Evolutionary conservation across 805 yeast genomes (phyloP).

Genomic region (Starmerella bombi): DNA sequence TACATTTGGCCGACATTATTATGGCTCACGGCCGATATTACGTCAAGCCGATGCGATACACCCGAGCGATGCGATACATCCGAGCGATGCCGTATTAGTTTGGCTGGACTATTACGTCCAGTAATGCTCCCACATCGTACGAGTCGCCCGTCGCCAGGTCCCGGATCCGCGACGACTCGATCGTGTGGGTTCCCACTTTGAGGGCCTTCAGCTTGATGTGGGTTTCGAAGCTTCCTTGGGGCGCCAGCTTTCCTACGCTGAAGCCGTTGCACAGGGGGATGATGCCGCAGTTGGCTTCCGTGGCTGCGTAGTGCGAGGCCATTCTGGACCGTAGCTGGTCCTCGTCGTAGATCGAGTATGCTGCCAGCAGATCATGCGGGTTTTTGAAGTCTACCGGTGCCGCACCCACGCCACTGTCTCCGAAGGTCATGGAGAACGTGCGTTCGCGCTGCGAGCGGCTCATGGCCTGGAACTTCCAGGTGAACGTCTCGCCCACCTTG

Average conservation of each 20-base stretch:
- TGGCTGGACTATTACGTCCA: conserved; percentile 63
- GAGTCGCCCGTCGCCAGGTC: conserved; percentile 55
- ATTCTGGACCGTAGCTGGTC: conserved; percentile 12
- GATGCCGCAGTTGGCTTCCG: conserved; percentile 37
- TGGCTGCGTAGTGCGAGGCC: conserved; percentile 18
- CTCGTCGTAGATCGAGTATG: conserved; percentile 9
- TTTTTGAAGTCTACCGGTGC: background rate
- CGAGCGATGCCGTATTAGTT: too few relatives aligned
- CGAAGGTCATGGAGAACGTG: conserved; percentile 35
- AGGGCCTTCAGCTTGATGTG: conserved; percentile 48
- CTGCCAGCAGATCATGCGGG: background rate
- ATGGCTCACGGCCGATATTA: too few relatives aligned
- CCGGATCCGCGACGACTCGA: conserved; percentile 52
- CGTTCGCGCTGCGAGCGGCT: conserved; percentile 43
- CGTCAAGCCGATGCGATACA: too few relatives aligned
- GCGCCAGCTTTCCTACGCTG: conserved; percentile 46
- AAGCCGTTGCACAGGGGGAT: conserved; percentile 54
- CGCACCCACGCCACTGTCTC: background rate
- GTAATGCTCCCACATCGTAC: conserved; percentile 53
- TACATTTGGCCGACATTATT: too few relatives aligned
- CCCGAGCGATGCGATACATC: too few relatives aligned
- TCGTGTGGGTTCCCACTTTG: conserved; percentile 47
- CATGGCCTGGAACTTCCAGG: conserved; percentile 53
- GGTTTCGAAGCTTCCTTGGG: conserved; percentile 51
- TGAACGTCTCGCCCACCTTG: conserved; percentile 44